Conservation (phyloP, 2,329 filamentous ascomycete species). For the Blumeriella jaapii region DNA sequence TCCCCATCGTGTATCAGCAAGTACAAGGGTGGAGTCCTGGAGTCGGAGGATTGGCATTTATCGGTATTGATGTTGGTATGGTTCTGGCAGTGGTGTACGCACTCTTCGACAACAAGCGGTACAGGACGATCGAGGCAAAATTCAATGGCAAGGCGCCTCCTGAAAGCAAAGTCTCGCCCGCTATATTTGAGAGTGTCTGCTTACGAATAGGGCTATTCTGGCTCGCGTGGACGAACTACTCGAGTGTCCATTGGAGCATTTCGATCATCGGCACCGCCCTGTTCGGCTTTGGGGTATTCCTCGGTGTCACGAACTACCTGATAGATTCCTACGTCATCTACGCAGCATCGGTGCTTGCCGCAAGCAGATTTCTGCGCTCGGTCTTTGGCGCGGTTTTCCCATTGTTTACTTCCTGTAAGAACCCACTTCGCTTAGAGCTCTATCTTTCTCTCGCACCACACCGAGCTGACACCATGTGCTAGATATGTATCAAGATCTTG, state of each 20-base stretch:
- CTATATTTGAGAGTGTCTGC: conserved; percentile 48
- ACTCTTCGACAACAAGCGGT: conserved; percentile 44
- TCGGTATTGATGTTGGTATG: conserved; percentile 62
- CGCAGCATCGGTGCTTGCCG: conserved; percentile 63
- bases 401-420: conserved; percentile 46
- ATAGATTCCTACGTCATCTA: conserved; percentile 62
- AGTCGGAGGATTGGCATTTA: conserved; percentile 51
- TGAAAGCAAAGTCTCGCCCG: conserved; percentile 52
- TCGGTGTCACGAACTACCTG: conserved; percentile 37
- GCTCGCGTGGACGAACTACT: conserved; percentile 55
- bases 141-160: conserved; percentile 45
- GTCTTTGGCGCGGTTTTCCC: conserved; percentile 64
- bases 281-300: conserved; percentile 44
- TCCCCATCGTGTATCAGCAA: conserved; percentile 55
- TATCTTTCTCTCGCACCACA: not conserved
- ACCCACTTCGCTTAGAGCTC: not conserved
- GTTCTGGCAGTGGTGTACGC: conserved; percentile 43
- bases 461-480: conserved; percentile 6
- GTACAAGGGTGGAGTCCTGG: conserved; percentile 47
- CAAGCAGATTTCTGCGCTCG: conserved; percentile 59
- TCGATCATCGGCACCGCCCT: conserved; percentile 31
- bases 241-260: conserved; percentile 46
- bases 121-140: conserved; percentile 29
- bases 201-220: conserved; percentile 56
- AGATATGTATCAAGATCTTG: conserved; percentile 30